Conservation (phyloP, 208 protist genomes). For the Leishmania mexicana region DNA sequence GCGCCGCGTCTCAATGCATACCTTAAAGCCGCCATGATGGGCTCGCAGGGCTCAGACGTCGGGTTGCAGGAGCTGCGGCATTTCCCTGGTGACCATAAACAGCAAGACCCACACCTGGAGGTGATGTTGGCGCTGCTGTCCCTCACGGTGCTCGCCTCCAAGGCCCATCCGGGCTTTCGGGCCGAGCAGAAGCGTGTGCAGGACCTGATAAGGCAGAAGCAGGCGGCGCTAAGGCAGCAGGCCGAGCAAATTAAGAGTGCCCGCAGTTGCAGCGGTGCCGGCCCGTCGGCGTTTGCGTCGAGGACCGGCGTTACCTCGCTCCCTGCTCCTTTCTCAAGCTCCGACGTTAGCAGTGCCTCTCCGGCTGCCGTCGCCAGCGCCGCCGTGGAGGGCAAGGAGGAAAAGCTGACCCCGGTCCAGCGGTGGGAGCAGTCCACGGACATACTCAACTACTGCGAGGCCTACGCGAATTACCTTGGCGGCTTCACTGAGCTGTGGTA, state of each 20-base stretch:
- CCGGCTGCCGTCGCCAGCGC: background rate
- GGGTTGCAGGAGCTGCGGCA: constrained; percentile 16
- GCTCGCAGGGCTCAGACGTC: constrained; percentile 27
- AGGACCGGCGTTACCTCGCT: background rate
- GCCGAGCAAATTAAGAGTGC: constrained; percentile 9
- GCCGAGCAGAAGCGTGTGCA: constrained; percentile 20
- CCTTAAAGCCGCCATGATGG: constrained; percentile 32
- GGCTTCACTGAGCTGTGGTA: constrained; percentile 64
- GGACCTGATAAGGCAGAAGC: constrained; percentile 18
- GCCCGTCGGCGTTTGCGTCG: background rate
- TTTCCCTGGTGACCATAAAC: constrained; percentile 10
- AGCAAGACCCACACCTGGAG: constrained; percentile 15
- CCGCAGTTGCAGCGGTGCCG: background rate
- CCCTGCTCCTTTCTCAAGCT: background rate
- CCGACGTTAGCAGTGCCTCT: constrained; percentile 3
- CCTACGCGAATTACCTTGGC: constrained; percentile 51
- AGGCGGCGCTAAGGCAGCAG: constrained; percentile 10
- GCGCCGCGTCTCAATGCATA: constrained; percentile 28
- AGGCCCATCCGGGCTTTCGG: constrained; percentile 18
- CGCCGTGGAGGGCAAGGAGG: background rate
- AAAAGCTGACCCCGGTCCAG: constrained; percentile 14
- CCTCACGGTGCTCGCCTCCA: constrained; percentile 23
- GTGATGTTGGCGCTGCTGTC: constrained; percentile 22
- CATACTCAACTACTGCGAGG: constrained; percentile 41
- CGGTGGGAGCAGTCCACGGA: constrained; percentile 30